phyloP scores from a whole-genome alignment of 2,329 filamentous ascomycete species.

The Ceratocystis huliohia region DNA sequence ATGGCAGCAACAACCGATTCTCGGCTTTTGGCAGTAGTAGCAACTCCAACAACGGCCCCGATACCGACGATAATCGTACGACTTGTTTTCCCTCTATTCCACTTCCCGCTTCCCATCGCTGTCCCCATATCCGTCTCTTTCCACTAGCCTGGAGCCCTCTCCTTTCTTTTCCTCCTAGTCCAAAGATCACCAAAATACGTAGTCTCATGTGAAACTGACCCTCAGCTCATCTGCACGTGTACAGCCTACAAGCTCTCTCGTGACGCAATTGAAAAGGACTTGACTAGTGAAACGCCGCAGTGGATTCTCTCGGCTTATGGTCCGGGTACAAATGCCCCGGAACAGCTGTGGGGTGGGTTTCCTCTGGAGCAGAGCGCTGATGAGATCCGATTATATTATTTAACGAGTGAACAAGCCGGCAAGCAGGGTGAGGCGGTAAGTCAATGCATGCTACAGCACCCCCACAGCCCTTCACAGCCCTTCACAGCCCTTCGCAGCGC shows the following conservation, averaged over 20 bases:
- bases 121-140: neutral
- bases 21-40: slow-evolving; percentile 21
- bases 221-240: slow-evolving; percentile 12
- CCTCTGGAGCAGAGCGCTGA: slow-evolving; percentile 77
- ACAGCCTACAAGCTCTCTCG: slow-evolving; percentile 42
- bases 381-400: slow-evolving; percentile 69
- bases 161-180: neutral
- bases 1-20: slow-evolving; percentile 19
- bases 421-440: slow-evolving; percentile 43
- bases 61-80: slow-evolving; percentile 5
- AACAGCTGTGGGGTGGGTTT: slow-evolving; percentile 70
- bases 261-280: slow-evolving; percentile 51
- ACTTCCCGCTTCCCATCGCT: neutral
- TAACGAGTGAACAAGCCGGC: slow-evolving; percentile 45
- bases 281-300: slow-evolving; percentile 57
- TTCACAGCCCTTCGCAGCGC: too few species aligned
- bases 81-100: slow-evolving; percentile 13
- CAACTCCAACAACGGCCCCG: slow-evolving; percentile 9
- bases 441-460: neutral
- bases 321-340: slow-evolving; percentile 61
- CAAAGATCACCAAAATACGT: neutral
- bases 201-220: slow-evolving; percentile 9
- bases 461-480: neutral
- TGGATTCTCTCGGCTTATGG: slow-evolving; percentile 85
- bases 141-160: slow-evolving; percentile 7